Evolutionary conservation across 257 asterid species (phyloP).

Genomic region (Nicotiana tabacum): DNA sequence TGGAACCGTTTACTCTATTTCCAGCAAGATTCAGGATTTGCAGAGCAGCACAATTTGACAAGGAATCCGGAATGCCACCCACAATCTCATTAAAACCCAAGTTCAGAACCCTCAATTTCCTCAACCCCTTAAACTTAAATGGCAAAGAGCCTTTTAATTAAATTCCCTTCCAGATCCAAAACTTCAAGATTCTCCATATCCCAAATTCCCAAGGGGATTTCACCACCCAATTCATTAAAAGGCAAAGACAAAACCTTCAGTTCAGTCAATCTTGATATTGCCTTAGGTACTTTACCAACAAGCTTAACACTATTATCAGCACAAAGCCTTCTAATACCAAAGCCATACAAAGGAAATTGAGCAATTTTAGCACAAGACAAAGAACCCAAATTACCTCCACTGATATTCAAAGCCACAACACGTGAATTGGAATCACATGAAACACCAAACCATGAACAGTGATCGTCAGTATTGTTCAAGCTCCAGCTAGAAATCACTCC

Average conservation of each 20-base stretch:
- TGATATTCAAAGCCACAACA: slow-evolving; percentile 63
- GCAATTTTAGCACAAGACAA: slow-evolving; percentile 61
- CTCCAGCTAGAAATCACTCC: slow-evolving; percentile 66
- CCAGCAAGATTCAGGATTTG: slow-evolving; percentile 77
- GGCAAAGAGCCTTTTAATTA: slow-evolving; percentile 58
- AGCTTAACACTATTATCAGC: slow-evolving; percentile 27
- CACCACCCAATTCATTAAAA: slow-evolving; percentile 73
- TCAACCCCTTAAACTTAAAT: slow-evolving; percentile 44
- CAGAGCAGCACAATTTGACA: slow-evolving; percentile 43
- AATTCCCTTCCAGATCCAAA: slow-evolving; percentile 91
- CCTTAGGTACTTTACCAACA: slow-evolving; percentile 49
- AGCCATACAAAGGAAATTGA: slow-evolving; percentile 74
- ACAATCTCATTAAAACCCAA: slow-evolving; percentile 61
- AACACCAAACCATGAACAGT: slow-evolving; percentile 80
- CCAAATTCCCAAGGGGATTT: slow-evolving; percentile 65
- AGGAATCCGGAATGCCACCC: slow-evolving; percentile 58
- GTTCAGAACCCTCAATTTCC: slow-evolving; percentile 63
- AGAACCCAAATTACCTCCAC: slow-evolving; percentile 63
- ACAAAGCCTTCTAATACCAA: slow-evolving; percentile 73
- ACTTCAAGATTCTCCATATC: slow-evolving; percentile 84
- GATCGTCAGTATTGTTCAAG: slow-evolving; percentile 28
- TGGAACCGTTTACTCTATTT: slow-evolving; percentile 60
- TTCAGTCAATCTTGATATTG: slow-evolving; percentile 52
- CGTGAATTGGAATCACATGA: slow-evolving; percentile 61
- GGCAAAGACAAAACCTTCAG: slow-evolving; percentile 71